A percentile compares a stretch with the other conserved stretches of the same genome.
Evolutionary conservation across 2,329 filamentous ascomycete genomes (phyloP).

Genomic region (Exophiala calicioides): DNA sequence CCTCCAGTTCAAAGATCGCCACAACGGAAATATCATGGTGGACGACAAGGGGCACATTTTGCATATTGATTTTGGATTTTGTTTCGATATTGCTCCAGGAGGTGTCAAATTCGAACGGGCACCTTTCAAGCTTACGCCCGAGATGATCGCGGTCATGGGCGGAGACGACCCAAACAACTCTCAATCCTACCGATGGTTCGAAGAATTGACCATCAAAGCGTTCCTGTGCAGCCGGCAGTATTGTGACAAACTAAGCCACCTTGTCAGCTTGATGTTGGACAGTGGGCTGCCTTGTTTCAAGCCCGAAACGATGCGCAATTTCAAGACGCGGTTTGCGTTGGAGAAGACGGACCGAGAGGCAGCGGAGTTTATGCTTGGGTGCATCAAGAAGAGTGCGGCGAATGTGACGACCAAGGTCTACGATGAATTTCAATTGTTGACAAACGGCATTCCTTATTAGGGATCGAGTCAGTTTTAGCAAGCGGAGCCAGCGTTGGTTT

Average conservation of each 20-base stretch:
- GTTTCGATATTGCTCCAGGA: slow-evolving; percentile 96
- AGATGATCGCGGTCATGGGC: slow-evolving; percentile 99
- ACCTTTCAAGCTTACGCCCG: slow-evolving; percentile 94
- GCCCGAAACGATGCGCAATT: slow-evolving; percentile 88
- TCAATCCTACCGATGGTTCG: slow-evolving; percentile 92
- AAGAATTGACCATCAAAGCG: slow-evolving; percentile 92
- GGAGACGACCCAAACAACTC: slow-evolving; percentile 63
- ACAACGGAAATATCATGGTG: slow-evolving; percentile 99
- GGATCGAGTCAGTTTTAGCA: not conserved
- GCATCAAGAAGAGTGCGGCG: slow-evolving; percentile 85
- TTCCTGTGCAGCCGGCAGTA: slow-evolving; percentile 88
- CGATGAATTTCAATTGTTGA: slow-evolving; percentile 95
- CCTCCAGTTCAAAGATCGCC: slow-evolving; percentile 97
- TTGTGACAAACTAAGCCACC: slow-evolving; percentile 82
- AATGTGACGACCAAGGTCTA: slow-evolving; percentile 94
- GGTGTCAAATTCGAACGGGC: slow-evolving; percentile 97
- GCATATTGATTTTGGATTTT: slow-evolving; percentile 99
- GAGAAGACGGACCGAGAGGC: slow-evolving; percentile 91
- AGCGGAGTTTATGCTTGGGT: slow-evolving; percentile 85
- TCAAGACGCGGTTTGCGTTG: slow-evolving; percentile 87
- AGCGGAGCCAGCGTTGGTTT: not conserved
- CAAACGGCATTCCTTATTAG: slow-evolving; percentile 94
- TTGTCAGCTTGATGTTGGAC: slow-evolving; percentile 93
- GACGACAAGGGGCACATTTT: slow-evolving; percentile 96
- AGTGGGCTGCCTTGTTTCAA: slow-evolving; percentile 97